Evolutionary conservation across 352 stramenopile species (phyloP).

Genomic region (Phytopythium ostracodes): DNA sequence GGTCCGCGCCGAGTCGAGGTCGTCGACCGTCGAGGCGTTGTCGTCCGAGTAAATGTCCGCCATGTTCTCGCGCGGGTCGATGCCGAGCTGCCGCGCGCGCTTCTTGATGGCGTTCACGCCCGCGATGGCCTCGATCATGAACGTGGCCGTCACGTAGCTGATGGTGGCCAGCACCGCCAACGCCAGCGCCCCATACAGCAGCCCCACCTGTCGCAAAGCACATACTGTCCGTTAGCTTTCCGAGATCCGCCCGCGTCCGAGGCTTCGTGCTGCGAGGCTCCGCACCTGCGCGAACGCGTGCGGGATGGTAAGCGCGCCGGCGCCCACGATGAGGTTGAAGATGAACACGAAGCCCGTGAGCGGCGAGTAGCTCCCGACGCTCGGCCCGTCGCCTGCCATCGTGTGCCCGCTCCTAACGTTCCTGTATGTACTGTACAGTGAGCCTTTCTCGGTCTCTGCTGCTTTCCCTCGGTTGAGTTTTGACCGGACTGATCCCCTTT

Average conservation of each 20-base stretch:
- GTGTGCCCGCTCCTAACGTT: not conserved
- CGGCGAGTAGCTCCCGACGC: conserved; percentile 75
- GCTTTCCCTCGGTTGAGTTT: too few relatives aligned
- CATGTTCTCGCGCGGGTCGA: conserved; percentile 12
- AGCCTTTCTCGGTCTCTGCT: too few relatives aligned
- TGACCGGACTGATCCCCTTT: not conserved
- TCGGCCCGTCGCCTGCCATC: conserved; percentile 51
- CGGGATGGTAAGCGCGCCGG: conserved; percentile 82
- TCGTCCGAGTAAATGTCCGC: conserved; percentile 24
- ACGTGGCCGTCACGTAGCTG: conserved; percentile 83
- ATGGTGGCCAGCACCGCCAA: conserved; percentile 54
- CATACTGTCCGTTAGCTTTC: too few relatives aligned
- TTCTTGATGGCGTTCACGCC: conserved; percentile 76
- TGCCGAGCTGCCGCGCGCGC: conserved; percentile 35
- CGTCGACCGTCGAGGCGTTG: conserved; percentile 27
- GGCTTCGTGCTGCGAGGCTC: too few relatives aligned
- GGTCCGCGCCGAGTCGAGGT: conserved; percentile 38
- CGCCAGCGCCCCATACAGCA: conserved; percentile 69
- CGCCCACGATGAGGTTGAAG: conserved; percentile 89
- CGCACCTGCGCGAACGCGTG: conserved; percentile 78
- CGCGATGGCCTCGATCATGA: conserved; percentile 83
- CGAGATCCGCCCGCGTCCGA: too few relatives aligned
- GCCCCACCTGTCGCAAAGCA: conserved; percentile 35
- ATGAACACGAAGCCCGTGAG: conserved; percentile 89
- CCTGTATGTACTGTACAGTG: not conserved